Evolutionary conservation across 2,329 filamentous ascomycete species (phyloP).

Genomic region (Orbilia oligospora): DNA sequence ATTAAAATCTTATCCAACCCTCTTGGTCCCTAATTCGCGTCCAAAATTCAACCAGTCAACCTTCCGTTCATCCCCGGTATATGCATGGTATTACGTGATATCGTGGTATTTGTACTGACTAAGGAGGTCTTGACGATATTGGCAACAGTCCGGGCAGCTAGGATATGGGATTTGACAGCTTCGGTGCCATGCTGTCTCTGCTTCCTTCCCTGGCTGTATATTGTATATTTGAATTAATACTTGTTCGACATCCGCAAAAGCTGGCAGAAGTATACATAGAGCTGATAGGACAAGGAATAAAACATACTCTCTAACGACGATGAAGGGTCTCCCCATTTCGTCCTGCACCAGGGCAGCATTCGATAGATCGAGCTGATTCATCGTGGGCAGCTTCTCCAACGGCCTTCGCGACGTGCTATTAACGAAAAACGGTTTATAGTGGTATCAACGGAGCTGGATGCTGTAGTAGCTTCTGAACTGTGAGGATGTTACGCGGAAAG

Average conservation of each 20-base stretch:
- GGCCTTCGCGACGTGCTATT: slow-evolving; percentile 30
- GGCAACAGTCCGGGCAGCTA: slow-evolving; percentile 94
- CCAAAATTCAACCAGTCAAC: slow-evolving; percentile 59
- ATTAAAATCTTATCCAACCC: slow-evolving; percentile 99
- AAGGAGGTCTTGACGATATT: slow-evolving; percentile 98
- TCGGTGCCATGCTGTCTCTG: slow-evolving; percentile 97
- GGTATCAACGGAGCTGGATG: neutral
- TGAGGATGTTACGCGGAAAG: neutral
- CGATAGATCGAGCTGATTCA: slow-evolving; percentile 58
- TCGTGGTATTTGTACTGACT: slow-evolving; percentile 67
- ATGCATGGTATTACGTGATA: slow-evolving; percentile 21
- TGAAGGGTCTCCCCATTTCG: slow-evolving; percentile 96
- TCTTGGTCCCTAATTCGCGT: slow-evolving; percentile 77
- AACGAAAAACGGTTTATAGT: slow-evolving; percentile 3
- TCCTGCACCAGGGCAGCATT: slow-evolving; percentile 86
- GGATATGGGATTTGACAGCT: slow-evolving; percentile 97
- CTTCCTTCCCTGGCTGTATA: slow-evolving; percentile 89
- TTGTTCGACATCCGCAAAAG: slow-evolving; percentile 21
- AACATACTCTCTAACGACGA: slow-evolving; percentile 94
- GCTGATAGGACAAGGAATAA: slow-evolving; percentile 8
- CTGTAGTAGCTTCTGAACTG: slow-evolving; percentile 21
- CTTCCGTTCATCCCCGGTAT: slow-evolving; percentile 13
- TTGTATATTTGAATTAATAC: slow-evolving; percentile 59
- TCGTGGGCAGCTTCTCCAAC: slow-evolving; percentile 44
- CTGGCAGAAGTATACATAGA: neutral